phyloP scores from a whole-genome alignment of 352 stramenopile species.

The Globisporangium emineosum region DNA sequence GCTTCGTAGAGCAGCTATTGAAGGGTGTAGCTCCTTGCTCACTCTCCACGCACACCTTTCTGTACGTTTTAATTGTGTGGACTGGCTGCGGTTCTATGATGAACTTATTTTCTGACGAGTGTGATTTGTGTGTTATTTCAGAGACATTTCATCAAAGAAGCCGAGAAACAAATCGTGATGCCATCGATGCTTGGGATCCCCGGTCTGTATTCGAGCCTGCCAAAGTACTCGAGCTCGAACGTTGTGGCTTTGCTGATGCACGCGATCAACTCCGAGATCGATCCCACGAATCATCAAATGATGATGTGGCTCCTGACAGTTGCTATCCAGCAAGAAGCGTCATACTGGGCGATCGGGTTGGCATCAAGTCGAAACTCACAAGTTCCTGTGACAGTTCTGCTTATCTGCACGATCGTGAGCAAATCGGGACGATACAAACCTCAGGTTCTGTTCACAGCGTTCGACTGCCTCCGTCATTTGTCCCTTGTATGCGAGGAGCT shows the following conservation, averaged over 20 bases:
- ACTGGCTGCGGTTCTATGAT: neutral
- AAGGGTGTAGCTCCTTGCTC: constrained; percentile 78
- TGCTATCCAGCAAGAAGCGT: constrained; percentile 84
- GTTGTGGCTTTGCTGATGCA: constrained; percentile 82
- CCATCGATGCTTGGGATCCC: constrained; percentile 60
- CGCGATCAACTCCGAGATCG: constrained; percentile 74
- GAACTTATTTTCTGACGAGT: neutral
- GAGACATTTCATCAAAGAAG: constrained; percentile 75
- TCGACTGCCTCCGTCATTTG: constrained; percentile 82
- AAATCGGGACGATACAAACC: constrained; percentile 83
- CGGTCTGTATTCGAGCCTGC: constrained; percentile 75
- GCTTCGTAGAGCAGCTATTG: constrained; percentile 68
- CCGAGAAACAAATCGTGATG: constrained; percentile 65
- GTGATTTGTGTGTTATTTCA: constrained; percentile 13
- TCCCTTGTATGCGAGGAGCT: constrained; percentile 76
- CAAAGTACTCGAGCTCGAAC: constrained; percentile 84
- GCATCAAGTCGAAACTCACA: constrained; percentile 83
- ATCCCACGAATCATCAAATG: constrained; percentile 88
- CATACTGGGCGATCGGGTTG: constrained; percentile 76
- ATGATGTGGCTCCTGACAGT: constrained; percentile 86
- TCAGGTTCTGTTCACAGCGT: constrained; percentile 81
- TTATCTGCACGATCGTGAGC: constrained; percentile 80
- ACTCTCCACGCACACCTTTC: constrained; percentile 80
- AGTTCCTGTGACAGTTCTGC: constrained; percentile 80
- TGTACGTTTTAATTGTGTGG: constrained; percentile 22